Evolutionary conservation across 2,329 filamentous ascomycete species (phyloP), one percentile per base, ranked within the genome.

Genomic region (Penicillium sp.): DNA sequence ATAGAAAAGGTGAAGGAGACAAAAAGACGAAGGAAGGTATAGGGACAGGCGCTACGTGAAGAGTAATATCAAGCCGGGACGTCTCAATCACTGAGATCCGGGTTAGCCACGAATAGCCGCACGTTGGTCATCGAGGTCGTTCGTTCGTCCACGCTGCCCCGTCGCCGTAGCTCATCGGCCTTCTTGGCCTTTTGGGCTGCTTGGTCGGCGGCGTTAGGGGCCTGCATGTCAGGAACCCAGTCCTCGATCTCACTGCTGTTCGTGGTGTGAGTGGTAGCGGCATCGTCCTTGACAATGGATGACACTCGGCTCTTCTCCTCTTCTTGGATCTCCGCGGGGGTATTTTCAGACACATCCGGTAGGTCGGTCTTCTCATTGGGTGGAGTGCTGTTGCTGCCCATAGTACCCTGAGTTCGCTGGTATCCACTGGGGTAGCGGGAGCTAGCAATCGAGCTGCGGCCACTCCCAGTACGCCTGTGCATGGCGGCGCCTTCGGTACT

Each of bases 401-500:
- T 77, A 45, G 75, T 79, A 42, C 65, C 66, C 39, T 67, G 66
- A 39, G 68, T 64, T 48, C 74, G 66, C 53, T 73, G 77, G 68
- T 72, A 79, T 62, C 69, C 76, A 70, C 70, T 75, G 46, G 67
- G 74, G 60, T 68, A 75, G 56, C 70, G 74, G 63, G 76, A 70
- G 60, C 74, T 77, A 45, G 76, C 76, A 15, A 83, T 68, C 42
- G 81, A 85, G 65, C 81, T 85, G 56, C 82, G 76, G 12, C 82
- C 81, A 56, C 81, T 85, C 42, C 81, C 81, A 2, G 77, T 81
- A 47, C 82, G 76, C 46, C 77, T 76, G 62, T 85, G 81, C 54
- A 72, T 60, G 42, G 65, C 65, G 16, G 66, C 66, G 45, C 60
- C 59, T 9, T 69, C 68, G 8, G 69, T 70, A 58, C 69, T 75